phyloP scores from a whole-genome alignment of 2,329 filamentous ascomycete genomes.

The Apiospora saccharicola region DNA sequence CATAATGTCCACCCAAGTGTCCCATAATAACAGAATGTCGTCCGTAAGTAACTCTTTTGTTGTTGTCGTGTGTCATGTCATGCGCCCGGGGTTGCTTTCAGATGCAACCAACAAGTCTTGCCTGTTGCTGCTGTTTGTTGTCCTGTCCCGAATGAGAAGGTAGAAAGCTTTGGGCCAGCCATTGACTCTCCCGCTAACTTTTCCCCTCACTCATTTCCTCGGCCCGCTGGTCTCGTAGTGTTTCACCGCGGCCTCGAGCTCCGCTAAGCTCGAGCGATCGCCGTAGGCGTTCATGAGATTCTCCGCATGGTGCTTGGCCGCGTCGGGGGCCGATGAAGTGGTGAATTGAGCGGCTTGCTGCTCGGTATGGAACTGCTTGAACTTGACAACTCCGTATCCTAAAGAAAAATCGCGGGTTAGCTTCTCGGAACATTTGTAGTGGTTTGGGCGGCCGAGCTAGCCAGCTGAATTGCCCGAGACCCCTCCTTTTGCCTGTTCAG shows the following conservation, averaged over 20 bases:
- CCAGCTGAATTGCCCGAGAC: not conserved
- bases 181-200: not conserved
- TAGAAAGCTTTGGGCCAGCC: conserved; percentile 14
- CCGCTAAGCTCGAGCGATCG: conserved; percentile 55
- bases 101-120: not conserved
- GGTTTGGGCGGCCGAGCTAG: not conserved
- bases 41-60: not conserved
- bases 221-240: conserved; percentile 48
- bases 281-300: conserved; percentile 58
- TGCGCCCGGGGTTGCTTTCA: not conserved
- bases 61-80: not conserved
- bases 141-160: not conserved
- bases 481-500: conserved; percentile 3
- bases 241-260: conserved; percentile 56
- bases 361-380: conserved; percentile 35
- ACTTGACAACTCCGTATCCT: conserved; percentile 42
- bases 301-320: conserved; percentile 40
- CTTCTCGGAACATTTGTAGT: not conserved
- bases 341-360: conserved; percentile 31
- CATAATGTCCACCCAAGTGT: not conserved
- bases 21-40: not conserved
- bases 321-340: not conserved
- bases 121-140: not conserved
- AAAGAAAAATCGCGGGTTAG: not conserved
- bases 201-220: conserved; percentile 18